Evolutionary conservation across 2,329 filamentous ascomycete species (phyloP).

Genomic region (Dissoconium aciculare): DNA sequence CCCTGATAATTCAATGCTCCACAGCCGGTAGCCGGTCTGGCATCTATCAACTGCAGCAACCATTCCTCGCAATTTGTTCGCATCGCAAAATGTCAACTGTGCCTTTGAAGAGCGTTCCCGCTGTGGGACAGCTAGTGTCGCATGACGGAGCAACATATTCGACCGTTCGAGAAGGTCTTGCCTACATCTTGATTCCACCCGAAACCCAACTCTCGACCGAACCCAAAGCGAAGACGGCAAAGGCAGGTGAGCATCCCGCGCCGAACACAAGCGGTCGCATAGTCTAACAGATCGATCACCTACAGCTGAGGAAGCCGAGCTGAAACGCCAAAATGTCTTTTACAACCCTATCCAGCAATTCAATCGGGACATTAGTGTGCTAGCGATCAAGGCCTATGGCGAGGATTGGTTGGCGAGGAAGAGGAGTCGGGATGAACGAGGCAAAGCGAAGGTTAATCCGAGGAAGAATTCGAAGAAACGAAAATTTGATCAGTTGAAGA

Average conservation of each 20-base stretch:
- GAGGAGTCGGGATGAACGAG: slow-evolving; percentile 19
- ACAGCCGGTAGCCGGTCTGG: too few relatives aligned
- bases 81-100: slow-evolving; percentile 7
- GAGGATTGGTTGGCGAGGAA: slow-evolving; percentile 38
- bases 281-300: too few relatives aligned
- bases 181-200: slow-evolving; percentile 49
- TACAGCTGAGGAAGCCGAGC: slow-evolving; percentile 34
- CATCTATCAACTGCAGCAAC: too few relatives aligned
- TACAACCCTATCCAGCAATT: slow-evolving; percentile 99
- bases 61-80: too few relatives aligned
- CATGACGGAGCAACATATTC: slow-evolving; percentile 27
- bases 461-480: slow-evolving; percentile 22
- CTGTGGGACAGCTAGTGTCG: slow-evolving; percentile 20
- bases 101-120: slow-evolving; percentile 14
- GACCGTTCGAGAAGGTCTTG: slow-evolving; percentile 51
- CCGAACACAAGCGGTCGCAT: too few relatives aligned
- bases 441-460: slow-evolving; percentile 17
- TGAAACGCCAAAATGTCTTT: slow-evolving; percentile 63
- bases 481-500: slow-evolving; percentile 22
- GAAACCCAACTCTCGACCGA: slow-evolving; percentile 34
- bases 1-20: too few relatives aligned
- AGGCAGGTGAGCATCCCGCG: slow-evolving; percentile 12
- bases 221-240: slow-evolving; percentile 28
- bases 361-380: slow-evolving; percentile 85
- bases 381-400: slow-evolving; percentile 81